Conservation (phyloP, 1,284 basidiomycete genomes). For the Cystobasidium slooffiae region DNA sequence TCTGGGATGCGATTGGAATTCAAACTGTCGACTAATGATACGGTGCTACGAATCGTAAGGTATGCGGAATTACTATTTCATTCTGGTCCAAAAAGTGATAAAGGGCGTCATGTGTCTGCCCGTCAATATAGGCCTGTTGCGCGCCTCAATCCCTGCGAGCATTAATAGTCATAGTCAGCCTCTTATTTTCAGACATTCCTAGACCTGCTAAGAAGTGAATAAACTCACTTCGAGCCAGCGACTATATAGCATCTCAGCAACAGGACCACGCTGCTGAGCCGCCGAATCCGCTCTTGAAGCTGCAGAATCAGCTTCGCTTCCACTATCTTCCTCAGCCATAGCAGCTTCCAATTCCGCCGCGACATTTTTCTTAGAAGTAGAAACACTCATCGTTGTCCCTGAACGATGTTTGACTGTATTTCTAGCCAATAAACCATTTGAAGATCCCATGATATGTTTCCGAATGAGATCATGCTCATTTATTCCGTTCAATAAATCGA, state of each 20-base stretch:
- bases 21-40: not conserved
- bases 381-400: not conserved
- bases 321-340: conserved; percentile 67
- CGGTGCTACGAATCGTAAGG: too few species aligned
- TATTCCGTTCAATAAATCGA: conserved; percentile 86
- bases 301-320: conserved; percentile 45
- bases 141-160: conserved; percentile 5
- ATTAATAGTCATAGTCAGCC: not conserved
- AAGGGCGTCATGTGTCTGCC: not conserved
- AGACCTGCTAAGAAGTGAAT: not conserved
- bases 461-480: conserved; percentile 71
- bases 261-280: conserved; percentile 64
- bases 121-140: conserved; percentile 28
- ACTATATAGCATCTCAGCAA: conserved; percentile 91
- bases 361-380: not conserved
- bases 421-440: conserved; percentile 13
- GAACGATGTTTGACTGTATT: conserved; percentile 25
- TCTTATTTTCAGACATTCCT: too few species aligned
- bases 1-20: not conserved
- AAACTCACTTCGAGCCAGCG: conserved; percentile 78
- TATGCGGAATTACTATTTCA: too few species aligned
- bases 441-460: conserved; percentile 27
- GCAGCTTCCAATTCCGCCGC: conserved; percentile 2
- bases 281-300: conserved; percentile 34
- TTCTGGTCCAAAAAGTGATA: too few species aligned